phyloP scores from a whole-genome alignment of 2,329 filamentous ascomycete species.

The Epichloe aotearoae region DNA sequence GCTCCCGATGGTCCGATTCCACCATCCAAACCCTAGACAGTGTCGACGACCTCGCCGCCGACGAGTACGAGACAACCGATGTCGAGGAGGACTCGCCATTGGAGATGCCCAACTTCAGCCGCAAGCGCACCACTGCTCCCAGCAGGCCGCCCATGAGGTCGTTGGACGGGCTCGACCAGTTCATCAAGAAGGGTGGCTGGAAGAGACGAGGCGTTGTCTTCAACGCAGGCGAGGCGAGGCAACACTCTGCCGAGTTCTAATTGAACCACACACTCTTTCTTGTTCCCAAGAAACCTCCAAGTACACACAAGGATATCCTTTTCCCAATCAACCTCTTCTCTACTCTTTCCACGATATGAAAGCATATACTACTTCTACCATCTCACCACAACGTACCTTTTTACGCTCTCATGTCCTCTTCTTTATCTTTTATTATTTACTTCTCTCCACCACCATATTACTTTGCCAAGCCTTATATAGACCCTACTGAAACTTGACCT shows the following conservation, averaged over 20 bases:
- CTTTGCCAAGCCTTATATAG: neutral
- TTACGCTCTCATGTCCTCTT: neutral
- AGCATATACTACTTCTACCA: neutral
- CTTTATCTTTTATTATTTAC: neutral
- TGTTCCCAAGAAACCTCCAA: no score
- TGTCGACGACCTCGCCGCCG: conserved; percentile 9
- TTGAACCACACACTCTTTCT: no score
- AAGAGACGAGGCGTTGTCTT: conserved; percentile 31
- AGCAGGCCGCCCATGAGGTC: conserved; percentile 25
- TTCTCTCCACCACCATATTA: neutral
- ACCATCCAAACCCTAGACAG: conserved; percentile 22
- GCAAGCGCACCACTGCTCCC: conserved; percentile 17
- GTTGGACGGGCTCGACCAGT: conserved; percentile 26
- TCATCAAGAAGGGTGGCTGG: conserved; percentile 30
- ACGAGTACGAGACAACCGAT: conserved; percentile 10
- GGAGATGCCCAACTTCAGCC: conserved; percentile 22
- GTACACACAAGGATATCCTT: no score
- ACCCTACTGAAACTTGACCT: neutral
- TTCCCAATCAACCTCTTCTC: no score
- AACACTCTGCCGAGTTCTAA: neutral
- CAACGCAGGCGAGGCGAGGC: conserved; percentile 16
- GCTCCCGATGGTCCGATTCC: conserved; percentile 30
- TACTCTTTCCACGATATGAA: no score
- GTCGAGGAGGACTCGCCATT: conserved; percentile 9
- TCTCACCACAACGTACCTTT: neutral